Conservation (phyloP, 176 grass and related monocot species). For the Bothriochloa decipiens region DNA sequence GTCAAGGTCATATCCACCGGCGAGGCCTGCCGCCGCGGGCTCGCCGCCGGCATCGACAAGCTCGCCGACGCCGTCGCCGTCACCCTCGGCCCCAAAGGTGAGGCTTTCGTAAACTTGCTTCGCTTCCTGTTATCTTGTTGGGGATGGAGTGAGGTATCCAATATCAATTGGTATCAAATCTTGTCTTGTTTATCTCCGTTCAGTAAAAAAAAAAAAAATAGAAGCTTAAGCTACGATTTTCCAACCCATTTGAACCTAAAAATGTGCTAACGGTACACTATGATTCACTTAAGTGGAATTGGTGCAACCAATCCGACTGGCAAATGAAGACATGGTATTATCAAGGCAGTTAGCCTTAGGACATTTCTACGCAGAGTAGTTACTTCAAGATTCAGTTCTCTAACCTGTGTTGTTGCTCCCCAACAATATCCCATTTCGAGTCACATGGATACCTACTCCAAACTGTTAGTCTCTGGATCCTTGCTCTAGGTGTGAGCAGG, state of each 20-base stretch:
- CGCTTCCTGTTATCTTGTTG: constrained; percentile 14
- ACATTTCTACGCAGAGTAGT: background rate
- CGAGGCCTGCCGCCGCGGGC: constrained; percentile 65
- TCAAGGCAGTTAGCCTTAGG: background rate
- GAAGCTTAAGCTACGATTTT: background rate
- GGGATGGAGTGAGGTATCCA: background rate
- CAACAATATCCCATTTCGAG: background rate
- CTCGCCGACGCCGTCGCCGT: constrained; percentile 84
- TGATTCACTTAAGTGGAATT: background rate
- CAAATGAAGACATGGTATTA: background rate
- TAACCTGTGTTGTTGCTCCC: background rate
- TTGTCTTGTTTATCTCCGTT: background rate
- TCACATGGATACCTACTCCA: background rate
- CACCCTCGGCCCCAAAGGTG: constrained; percentile 92
- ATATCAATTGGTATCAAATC: background rate
- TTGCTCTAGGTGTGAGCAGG: no score
- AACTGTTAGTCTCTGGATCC: no score
- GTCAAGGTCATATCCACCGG: constrained; percentile 73
- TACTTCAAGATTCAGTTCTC: background rate
- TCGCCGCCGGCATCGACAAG: constrained; percentile 83
- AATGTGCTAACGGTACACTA: background rate
- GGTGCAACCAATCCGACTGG: background rate
- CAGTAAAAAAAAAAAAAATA: no score
- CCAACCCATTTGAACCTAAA: background rate
- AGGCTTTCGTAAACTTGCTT: constrained; percentile 4